Evolutionary conservation across 1,284 basidiomycete genomes (phyloP).

Genomic region (Meira miltonrushii): DNA sequence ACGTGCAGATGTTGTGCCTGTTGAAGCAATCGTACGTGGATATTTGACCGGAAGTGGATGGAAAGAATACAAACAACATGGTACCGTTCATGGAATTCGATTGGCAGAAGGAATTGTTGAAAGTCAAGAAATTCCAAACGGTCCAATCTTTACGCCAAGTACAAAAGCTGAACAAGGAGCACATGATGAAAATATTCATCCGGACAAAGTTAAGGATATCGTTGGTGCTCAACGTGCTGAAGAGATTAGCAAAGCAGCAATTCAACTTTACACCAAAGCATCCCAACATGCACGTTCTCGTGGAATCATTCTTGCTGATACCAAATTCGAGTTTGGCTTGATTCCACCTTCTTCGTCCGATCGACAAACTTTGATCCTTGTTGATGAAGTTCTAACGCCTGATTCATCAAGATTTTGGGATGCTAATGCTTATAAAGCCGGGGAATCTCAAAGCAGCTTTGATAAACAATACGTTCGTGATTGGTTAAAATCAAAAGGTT

Average conservation of each 20-base stretch:
- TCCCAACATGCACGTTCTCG: constrained; percentile 69
- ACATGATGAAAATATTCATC: constrained; percentile 97
- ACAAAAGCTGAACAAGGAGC: constrained; percentile 92
- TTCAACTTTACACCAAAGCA: constrained; percentile 71
- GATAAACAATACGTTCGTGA: constrained; percentile 96
- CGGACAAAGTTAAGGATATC: constrained; percentile 61
- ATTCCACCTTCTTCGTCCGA: constrained; percentile 14
- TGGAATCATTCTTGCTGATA: constrained; percentile 91
- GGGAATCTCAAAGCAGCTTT: constrained; percentile 77
- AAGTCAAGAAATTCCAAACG: constrained; percentile 60
- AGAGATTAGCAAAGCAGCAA: constrained; percentile 61
- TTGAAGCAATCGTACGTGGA: constrained; percentile 96
- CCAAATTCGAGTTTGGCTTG: constrained; percentile 83
- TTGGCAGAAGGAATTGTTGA: constrained; percentile 76
- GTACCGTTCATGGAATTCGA: constrained; percentile 81
- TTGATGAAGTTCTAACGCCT: constrained; percentile 93
- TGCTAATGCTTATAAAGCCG: constrained; percentile 66
- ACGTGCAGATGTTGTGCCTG: constrained; percentile 80
- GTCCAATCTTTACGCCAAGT: constrained; percentile 86
- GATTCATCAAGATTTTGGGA: constrained; percentile 98
- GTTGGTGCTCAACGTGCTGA: constrained; percentile 59
- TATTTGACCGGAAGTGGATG: constrained; percentile 97
- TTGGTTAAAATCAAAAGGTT: constrained; percentile 58
- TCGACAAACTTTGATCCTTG: constrained; percentile 64
- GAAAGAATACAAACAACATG: constrained; percentile 81